A percentile compares a stretch with the other conserved stretches of the same genome.
phyloP scores from a whole-genome alignment of 2,329 filamentous ascomycete species.

The Hortaea sp. region DNA sequence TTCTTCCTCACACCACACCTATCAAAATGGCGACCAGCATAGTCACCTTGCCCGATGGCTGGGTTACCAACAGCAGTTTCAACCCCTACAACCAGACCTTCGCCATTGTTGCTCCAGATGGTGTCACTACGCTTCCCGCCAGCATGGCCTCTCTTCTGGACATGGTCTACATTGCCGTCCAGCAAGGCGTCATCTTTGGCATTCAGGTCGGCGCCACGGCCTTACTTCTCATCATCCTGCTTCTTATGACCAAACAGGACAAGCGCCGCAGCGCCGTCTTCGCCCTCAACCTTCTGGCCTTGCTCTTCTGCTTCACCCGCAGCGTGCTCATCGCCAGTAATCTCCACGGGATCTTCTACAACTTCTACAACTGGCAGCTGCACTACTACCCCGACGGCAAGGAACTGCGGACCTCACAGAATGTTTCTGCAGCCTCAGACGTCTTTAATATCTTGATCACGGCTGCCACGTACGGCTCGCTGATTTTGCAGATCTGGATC shows the following conservation, averaged over 20 bases:
- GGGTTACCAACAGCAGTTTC: slow-evolving; percentile 25
- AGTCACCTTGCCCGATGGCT: background rate
- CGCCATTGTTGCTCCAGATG: slow-evolving; percentile 31
- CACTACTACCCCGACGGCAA: slow-evolving; percentile 15
- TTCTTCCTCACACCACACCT: background rate
- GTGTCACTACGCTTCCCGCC: slow-evolving; percentile 35
- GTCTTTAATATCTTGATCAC: slow-evolving; percentile 45
- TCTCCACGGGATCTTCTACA: slow-evolving; percentile 50
- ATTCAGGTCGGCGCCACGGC: slow-evolving; percentile 60
- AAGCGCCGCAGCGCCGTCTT: slow-evolving; percentile 58
- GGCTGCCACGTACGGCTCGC: slow-evolving; percentile 46
- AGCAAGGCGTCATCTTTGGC: slow-evolving; percentile 54
- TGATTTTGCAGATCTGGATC: slow-evolving; percentile 55
- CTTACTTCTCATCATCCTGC: slow-evolving; percentile 54
- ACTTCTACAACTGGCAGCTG: slow-evolving; percentile 34
- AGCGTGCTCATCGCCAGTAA: slow-evolving; percentile 48
- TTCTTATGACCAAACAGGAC: slow-evolving; percentile 55
- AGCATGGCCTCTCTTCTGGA: slow-evolving; percentile 35
- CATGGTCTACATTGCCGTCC: slow-evolving; percentile 18
- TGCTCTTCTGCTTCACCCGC: slow-evolving; percentile 53
- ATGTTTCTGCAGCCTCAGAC: slow-evolving; percentile 35
- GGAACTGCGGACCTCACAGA: slow-evolving; percentile 5
- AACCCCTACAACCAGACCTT: slow-evolving; percentile 45
- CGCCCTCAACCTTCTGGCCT: slow-evolving; percentile 52
- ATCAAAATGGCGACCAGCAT: background rate